Percentiles rank a stretch among this genome's conserved stretches.
Evolutionary conservation across 2,329 filamentous ascomycete species (phyloP).

Genomic region (Epichloe baconii): DNA sequence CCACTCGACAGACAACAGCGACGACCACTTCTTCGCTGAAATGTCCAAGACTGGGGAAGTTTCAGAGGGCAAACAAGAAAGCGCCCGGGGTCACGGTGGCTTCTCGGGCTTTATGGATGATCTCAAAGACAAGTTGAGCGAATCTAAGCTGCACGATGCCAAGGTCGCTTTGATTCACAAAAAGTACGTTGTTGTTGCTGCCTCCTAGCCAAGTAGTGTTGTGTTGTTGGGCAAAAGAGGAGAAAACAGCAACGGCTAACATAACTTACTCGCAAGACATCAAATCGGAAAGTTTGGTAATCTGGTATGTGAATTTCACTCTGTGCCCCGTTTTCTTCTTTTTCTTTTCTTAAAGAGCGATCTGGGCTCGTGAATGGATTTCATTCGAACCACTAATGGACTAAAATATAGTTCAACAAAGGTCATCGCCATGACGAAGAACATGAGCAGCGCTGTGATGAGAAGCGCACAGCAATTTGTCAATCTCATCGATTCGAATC

Average conservation of each 20-base stretch:
- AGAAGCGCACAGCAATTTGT: conserved; percentile 59
- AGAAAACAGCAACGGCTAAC: background rate
- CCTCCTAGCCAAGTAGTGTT: background rate
- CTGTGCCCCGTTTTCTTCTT: background rate
- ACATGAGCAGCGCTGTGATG: conserved; percentile 74
- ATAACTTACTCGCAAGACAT: conserved; percentile 20
- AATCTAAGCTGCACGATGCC: conserved; percentile 40
- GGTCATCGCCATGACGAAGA: conserved; percentile 91
- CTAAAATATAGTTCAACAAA: conserved; percentile 49
- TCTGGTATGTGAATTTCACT: conserved; percentile 29
- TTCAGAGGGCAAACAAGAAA: background rate
- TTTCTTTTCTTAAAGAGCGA: conserved; percentile 1
- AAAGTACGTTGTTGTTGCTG: conserved; percentile 31
- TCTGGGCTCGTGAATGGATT: background rate
- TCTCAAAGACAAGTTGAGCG: conserved; percentile 42
- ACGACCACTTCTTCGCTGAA: background rate
- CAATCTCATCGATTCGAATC: conserved; percentile 75
- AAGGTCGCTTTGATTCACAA: conserved; percentile 45
- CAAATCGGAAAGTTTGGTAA: conserved; percentile 52
- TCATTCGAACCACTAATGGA: background rate
- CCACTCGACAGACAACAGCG: background rate
- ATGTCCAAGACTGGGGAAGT: conserved; percentile 4
- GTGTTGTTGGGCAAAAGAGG: background rate
- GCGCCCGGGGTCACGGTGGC: conserved; percentile 9
- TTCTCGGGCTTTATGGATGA: conserved; percentile 29